phyloP scores from a whole-genome alignment of 257 asterid genomes.

The Eustoma russellianum region DNA sequence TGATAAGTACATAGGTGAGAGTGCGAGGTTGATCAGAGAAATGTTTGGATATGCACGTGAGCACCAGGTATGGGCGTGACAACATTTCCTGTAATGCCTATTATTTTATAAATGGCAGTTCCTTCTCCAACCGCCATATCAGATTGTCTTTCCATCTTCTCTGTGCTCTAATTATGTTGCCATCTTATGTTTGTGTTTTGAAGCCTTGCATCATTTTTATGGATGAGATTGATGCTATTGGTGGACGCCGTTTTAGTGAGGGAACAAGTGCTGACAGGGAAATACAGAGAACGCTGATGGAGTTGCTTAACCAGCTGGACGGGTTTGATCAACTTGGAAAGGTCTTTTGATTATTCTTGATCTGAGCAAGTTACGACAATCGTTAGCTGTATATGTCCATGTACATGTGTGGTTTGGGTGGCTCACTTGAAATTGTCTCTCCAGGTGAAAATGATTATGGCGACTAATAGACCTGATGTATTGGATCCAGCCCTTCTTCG shows the following conservation, averaged over 20 bases:
- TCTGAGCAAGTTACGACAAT: background rate
- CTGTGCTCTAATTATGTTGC: no score
- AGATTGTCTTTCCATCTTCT: no score
- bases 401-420: background rate
- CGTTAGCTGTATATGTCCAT: background rate
- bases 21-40: slow-evolving; percentile 86
- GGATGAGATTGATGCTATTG: slow-evolving; percentile 98
- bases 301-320: slow-evolving; percentile 87
- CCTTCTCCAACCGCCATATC: no score
- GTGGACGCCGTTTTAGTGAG: slow-evolving; percentile 94
- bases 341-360: slow-evolving; percentile 30
- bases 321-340: slow-evolving; percentile 97
- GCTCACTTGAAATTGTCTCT: slow-evolving; percentile 8
- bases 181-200: slow-evolving; percentile 3
- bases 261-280: slow-evolving; percentile 99
- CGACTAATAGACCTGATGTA: slow-evolving; percentile 92
- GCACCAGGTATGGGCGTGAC: slow-evolving; percentile 59
- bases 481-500: slow-evolving; percentile 98
- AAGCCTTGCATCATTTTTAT: slow-evolving; percentile 97
- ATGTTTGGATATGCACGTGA: slow-evolving; percentile 96
- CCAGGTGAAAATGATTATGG: slow-evolving; percentile 98
- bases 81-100: no score
- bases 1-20: slow-evolving; percentile 93
- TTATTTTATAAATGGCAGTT: no score
- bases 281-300: slow-evolving; percentile 96